Evolutionary conservation across 2,329 filamentous ascomycete genomes (phyloP).

Genomic region (Xylariaceae sp.): DNA sequence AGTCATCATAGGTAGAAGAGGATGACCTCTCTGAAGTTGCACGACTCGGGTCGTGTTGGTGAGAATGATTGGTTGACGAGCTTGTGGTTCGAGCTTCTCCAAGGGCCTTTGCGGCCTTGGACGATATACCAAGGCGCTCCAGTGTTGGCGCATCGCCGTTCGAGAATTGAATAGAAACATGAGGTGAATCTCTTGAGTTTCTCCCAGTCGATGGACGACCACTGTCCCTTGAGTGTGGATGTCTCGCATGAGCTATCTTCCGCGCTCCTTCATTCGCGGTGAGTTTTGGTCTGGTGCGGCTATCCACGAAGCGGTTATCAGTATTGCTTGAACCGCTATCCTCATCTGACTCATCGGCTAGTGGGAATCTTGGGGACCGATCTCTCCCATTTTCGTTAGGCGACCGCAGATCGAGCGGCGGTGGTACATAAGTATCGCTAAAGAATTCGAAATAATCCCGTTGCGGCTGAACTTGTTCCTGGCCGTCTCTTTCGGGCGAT

Average conservation of each 20-base stretch:
- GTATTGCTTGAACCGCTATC: slow-evolving; percentile 15
- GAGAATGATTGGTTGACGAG: slow-evolving; percentile 22
- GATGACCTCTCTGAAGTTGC: slow-evolving; percentile 37
- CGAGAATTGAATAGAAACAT: slow-evolving; percentile 25
- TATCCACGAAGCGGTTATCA: slow-evolving; percentile 4
- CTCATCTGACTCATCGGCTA: slow-evolving; percentile 21
- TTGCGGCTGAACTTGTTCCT: slow-evolving; percentile 17
- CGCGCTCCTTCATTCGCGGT: slow-evolving; percentile 6
- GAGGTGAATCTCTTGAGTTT: slow-evolving; percentile 24
- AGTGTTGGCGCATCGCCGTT: slow-evolving; percentile 30
- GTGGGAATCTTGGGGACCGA: slow-evolving; percentile 20
- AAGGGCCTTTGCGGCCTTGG: slow-evolving; percentile 24
- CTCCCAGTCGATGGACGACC: slow-evolving; percentile 12
- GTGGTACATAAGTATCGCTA: slow-evolving; percentile 28
- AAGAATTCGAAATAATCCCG: slow-evolving; percentile 30
- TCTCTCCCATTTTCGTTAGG: slow-evolving; percentile 18
- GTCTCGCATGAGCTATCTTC: not conserved
- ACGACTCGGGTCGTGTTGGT: slow-evolving; percentile 26
- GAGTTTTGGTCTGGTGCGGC: not conserved
- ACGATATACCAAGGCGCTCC: slow-evolving; percentile 26
- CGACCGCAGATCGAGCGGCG: slow-evolving; percentile 26
- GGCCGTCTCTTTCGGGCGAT: slow-evolving; percentile 17
- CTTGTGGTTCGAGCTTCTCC: slow-evolving; percentile 20
- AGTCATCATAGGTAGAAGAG: slow-evolving; percentile 38
- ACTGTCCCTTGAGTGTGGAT: slow-evolving; percentile 7